These are phyloP conservation scores for Talaromyces thailandensis DNA, from an alignment of 495 filamentous ascomycete genomes.

Conservation along the genomic window DNA sequence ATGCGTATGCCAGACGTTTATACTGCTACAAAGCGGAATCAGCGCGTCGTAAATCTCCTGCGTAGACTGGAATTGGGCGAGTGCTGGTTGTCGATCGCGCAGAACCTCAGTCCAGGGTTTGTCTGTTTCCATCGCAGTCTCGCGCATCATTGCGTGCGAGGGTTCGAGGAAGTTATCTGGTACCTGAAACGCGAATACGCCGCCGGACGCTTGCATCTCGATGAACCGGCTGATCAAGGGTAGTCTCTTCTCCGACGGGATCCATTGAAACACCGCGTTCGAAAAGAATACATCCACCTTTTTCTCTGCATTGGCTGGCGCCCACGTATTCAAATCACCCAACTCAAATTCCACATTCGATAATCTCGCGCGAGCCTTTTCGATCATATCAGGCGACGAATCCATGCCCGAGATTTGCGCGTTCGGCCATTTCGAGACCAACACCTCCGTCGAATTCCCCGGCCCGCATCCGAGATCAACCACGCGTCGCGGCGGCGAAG, in stretches of 20 bases:
- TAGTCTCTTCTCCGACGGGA: conserved; percentile 31
- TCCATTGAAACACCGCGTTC: conserved; percentile 50
- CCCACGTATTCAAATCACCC: conserved; percentile 30
- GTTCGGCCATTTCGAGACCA: conserved; percentile 33
- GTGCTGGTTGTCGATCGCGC: conserved; percentile 18
- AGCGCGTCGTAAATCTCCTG: conserved; percentile 37
- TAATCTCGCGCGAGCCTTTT: conserved; percentile 27
- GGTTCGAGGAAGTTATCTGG: conserved; percentile 42
- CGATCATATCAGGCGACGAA: conserved; percentile 43
- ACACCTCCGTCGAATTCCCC: conserved; percentile 40
- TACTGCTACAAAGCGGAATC: conserved; percentile 24
- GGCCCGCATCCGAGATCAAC: conserved; percentile 50
- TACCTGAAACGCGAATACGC: conserved; percentile 45
- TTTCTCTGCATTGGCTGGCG: conserved; percentile 8
- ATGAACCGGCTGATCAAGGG: conserved; percentile 31
- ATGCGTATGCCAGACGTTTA: conserved; percentile 42
- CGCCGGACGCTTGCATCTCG: conserved; percentile 23
- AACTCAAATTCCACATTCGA: conserved; percentile 24
- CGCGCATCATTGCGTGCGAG: conserved; percentile 39
- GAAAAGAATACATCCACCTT: conserved; percentile 40
- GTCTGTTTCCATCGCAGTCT: conserved; percentile 22
- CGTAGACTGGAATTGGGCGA: conserved; percentile 38
- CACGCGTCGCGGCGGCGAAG: conserved; percentile 27
- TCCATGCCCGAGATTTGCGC: conserved; percentile 43
- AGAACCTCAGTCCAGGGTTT: conserved; percentile 27